Conservation (phyloP, 129 eudicot species). For the Flaveria robusta region DNA sequence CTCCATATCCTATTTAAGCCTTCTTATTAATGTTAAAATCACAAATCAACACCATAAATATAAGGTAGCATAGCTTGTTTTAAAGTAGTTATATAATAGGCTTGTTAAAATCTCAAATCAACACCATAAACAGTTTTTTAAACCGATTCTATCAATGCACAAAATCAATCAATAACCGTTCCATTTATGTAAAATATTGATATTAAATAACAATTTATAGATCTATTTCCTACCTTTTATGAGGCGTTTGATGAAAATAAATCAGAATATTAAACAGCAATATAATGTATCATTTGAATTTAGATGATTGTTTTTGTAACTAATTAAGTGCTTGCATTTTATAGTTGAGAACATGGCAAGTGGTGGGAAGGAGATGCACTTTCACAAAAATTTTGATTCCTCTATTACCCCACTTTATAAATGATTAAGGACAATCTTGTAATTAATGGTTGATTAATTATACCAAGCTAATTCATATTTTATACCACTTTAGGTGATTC, state of each 20-base stretch:
- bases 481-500: background rate
- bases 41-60: too few relatives aligned
- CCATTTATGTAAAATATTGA: too few relatives aligned
- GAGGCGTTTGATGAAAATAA: background rate
- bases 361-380: slow-evolving; percentile 30
- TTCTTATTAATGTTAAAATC: too few relatives aligned
- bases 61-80: too few relatives aligned
- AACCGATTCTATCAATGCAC: too few relatives aligned
- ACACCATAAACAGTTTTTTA: too few relatives aligned
- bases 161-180: too few relatives aligned
- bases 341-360: slow-evolving; percentile 29
- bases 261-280: background rate
- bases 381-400: slow-evolving; percentile 11
- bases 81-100: too few relatives aligned
- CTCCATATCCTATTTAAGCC: too few relatives aligned
- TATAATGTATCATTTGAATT: background rate
- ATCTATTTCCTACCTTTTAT: background rate
- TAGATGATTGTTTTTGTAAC: background rate
- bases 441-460: slow-evolving; percentile 11
- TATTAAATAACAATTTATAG: background rate
- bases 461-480: background rate
- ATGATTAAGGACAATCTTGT: slow-evolving; percentile 26
- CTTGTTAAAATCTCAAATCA: too few relatives aligned
- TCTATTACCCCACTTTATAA: slow-evolving; percentile 28
- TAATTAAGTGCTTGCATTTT: slow-evolving; percentile 2